phyloP scores from a whole-genome alignment of 1,139 yeast species.

The Debaryomycetaceae sp. region DNA sequence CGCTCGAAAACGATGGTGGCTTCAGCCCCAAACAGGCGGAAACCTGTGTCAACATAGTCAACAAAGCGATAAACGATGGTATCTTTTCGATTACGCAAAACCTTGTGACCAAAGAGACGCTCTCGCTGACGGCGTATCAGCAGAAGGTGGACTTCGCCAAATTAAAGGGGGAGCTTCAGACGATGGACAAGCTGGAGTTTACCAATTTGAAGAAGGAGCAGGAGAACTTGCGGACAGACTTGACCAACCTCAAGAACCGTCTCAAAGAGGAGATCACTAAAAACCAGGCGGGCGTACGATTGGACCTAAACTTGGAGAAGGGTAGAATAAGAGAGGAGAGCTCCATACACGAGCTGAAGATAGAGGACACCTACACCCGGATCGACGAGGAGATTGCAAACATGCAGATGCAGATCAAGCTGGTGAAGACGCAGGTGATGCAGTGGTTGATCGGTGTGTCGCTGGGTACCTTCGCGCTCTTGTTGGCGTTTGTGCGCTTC shows the following conservation, averaged over 20 bases:
- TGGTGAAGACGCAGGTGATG: conserved; percentile 92
- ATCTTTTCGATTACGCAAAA: conserved; percentile 69
- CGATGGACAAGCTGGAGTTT: conserved; percentile 83
- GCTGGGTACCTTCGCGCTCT: conserved; percentile 94
- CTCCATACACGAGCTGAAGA: conserved; percentile 85
- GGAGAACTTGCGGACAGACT: conserved; percentile 76
- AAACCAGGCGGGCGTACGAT: conserved; percentile 82
- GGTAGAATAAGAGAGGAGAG: conserved; percentile 94
- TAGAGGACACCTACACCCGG: conserved; percentile 90
- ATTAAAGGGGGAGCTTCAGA: conserved; percentile 82
- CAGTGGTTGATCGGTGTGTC: conserved; percentile 98
- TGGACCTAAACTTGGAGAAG: conserved; percentile 88
- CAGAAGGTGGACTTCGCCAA: conserved; percentile 96
- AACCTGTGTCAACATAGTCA: conserved; percentile 71
- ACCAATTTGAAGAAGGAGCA: conserved; percentile 81
- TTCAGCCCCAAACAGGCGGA: conserved; percentile 76
- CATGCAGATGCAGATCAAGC: conserved; percentile 90
- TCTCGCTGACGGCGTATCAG: conserved; percentile 83
- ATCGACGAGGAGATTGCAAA: conserved; percentile 94
- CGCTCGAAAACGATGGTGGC: conserved; percentile 63
- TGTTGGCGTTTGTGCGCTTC: conserved; percentile 84
- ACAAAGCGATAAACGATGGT: conserved; percentile 79
- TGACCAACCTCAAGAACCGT: conserved; percentile 80
- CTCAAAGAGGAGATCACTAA: conserved; percentile 90
- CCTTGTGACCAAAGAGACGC: conserved; percentile 75